Base-by-base conservation (phyloP, 352 stramenopile species). In the Phytophthora constricta region DNA sequence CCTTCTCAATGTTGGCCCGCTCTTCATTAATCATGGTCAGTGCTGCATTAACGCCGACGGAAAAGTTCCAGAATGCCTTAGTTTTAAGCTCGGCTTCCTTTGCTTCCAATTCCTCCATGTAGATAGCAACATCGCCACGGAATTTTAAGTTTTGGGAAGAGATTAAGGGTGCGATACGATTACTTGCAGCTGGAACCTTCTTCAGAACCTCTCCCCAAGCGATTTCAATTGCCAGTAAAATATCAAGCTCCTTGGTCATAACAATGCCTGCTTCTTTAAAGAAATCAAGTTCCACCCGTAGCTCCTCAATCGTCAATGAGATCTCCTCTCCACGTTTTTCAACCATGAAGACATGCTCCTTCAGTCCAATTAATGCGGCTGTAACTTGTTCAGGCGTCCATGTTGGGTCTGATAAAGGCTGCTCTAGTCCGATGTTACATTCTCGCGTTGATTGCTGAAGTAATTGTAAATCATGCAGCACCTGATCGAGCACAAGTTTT, bases 291-390 rank as follows among this genome's bases (percentile, higher is more conserved):
- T 92, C 76, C 2, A 75, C 80, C n/a, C 73, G 80, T 16, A 91
- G 77, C 42, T 93, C 66, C 42, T 91, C 86, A 14, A 95, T 90
- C 3, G 75, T 76, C 28, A 88, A 49, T 11, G 75, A 76, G 25
- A 90, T 92, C 11, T 72, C 69, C 31, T 89, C 80, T 23, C 85
- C 87, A 2, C 83, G 79, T 43, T 91, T 95, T 47, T 95, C 85
- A 16, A 95, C 85, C 56, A 80, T 74, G 23, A 90, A 93, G 0
- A 95, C 82, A 48, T 95, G 84, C 31, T 92, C 83, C 55, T 93
- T 95, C 17, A 95, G 68, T 9, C 70, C 45, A 57, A 95, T 89
- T 4, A 95, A 57, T 14, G 83, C 87, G 31, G 77, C 75, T 0
- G 85, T 95, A 5, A 75, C 78, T 57, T 89, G 76, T 26, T 88